A percentile compares a stretch with the other conserved stretches of the same genome.
Conservation (phyloP, 352 stramenopile genomes). For the Peronosclerospora sorghi region DNA sequence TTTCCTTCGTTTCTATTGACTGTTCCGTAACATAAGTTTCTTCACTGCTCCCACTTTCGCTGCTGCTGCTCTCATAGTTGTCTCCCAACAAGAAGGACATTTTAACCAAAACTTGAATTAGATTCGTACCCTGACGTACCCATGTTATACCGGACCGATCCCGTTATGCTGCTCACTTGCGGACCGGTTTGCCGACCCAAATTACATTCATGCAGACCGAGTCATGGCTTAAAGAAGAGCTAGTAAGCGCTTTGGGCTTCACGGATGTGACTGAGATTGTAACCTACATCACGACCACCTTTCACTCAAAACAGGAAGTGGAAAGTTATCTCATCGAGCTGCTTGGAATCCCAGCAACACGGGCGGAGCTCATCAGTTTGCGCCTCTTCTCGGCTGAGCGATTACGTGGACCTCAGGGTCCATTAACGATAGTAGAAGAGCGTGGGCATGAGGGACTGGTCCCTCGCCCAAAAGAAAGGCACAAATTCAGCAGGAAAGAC, state of each 20-base stretch:
- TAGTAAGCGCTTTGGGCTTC: constrained; percentile 53
- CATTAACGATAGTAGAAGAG: background rate
- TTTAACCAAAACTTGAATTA: too few relatives aligned
- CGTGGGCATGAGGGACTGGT: constrained; percentile 27
- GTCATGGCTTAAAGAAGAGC: constrained; percentile 46
- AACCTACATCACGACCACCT: constrained; percentile 34
- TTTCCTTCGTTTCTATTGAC: background rate
- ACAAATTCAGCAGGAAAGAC: constrained; percentile 28
- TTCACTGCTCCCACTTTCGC: constrained; percentile 20
- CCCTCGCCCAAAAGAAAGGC: constrained; percentile 15
- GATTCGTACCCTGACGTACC: constrained; percentile 1
- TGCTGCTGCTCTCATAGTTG: constrained; percentile 29
- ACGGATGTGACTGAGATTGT: constrained; percentile 62
- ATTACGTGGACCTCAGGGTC: background rate
- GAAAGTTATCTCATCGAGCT: constrained; percentile 57
- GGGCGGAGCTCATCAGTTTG: constrained; percentile 36
- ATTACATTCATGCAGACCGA: too few relatives aligned
- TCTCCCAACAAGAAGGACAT: constrained; percentile 50
- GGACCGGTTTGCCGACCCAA: background rate
- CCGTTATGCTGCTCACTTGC: too few relatives aligned
- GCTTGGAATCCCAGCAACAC: constrained; percentile 34
- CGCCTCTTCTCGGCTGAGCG: constrained; percentile 26
- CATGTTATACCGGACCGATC: too few relatives aligned
- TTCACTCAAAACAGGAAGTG: constrained; percentile 34
- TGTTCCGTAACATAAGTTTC: constrained; percentile 4